Evolutionary conservation across 768 basidiomycete genomes (phyloP).

Genomic region (Solioccasus polychromus): DNA sequence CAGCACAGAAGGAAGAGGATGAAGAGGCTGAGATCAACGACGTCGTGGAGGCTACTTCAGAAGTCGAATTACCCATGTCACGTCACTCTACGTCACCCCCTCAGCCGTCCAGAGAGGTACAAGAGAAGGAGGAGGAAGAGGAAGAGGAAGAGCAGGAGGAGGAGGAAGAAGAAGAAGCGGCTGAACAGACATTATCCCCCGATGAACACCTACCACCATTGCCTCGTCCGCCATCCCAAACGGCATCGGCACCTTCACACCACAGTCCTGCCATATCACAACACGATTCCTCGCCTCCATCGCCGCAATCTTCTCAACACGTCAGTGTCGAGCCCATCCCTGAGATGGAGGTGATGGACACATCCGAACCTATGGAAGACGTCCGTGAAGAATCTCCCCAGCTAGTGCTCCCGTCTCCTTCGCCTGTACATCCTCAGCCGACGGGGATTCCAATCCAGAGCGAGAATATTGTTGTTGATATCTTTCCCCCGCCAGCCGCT

Average conservation of each 20-base stretch:
- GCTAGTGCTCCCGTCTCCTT: slow-evolving; percentile 23
- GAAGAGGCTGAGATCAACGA: slow-evolving; percentile 24
- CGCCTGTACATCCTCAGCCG: slow-evolving; percentile 7
- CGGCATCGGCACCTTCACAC: slow-evolving; percentile 6
- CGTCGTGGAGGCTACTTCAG: slow-evolving; percentile 4
- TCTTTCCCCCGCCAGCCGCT: background rate
- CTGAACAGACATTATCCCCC: background rate
- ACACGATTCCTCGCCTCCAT: slow-evolving; percentile 13
- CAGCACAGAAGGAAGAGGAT: slow-evolving; percentile 22
- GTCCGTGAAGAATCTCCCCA: slow-evolving; percentile 23
- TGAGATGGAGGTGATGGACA: slow-evolving; percentile 14
- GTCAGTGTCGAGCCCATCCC: slow-evolving; percentile 4
- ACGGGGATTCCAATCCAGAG: background rate
- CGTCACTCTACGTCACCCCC: slow-evolving; percentile 16
- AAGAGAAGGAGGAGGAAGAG: slow-evolving; percentile 13
- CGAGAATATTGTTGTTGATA: slow-evolving; percentile 1
- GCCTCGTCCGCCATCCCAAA: slow-evolving; percentile 20
- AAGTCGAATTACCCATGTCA: slow-evolving; percentile 14
- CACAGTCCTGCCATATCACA: slow-evolving; percentile 20
- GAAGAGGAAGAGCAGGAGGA: slow-evolving; percentile 17
- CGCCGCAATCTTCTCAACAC: slow-evolving; percentile 12
- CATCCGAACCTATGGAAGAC: slow-evolving; percentile 18
- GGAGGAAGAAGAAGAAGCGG: slow-evolving; percentile 2
- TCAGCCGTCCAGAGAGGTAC: slow-evolving; percentile 8
- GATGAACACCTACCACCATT: slow-evolving; percentile 4